Base-by-base conservation (phyloP, 352 stramenopile genomes). In the Phytophthora pini region DNA sequence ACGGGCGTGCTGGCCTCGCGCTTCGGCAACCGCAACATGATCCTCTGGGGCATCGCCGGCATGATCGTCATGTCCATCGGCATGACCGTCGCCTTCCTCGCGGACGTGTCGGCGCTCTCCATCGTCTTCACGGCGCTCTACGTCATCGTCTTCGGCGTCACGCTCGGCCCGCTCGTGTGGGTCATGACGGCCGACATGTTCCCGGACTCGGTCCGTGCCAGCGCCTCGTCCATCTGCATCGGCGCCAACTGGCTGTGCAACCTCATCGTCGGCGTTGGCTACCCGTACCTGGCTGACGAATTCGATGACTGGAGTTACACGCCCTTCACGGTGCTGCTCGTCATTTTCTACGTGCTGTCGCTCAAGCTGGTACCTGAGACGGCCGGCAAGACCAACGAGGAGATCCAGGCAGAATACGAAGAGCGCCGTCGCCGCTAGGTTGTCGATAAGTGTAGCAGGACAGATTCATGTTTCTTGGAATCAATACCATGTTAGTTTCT, bases 61-160 rank as follows among this genome's bases (percentile, higher is more conserved):
- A 20, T 20, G 17, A 20, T 20, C 17, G 27, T 89, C 26, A 76
- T 69, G 27, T 62, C 79, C 6, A 56, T 84, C 20, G 70, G 70
- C 39, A 76, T 89, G 56, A 85, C 77, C 4, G 54, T 90, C 27
- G 68, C 77, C 41, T 74, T 85, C 41, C 47, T 80, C 26, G 59
- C 70, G 40, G 56, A 79, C 31, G 31, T 78, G 29, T 68, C 67
- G 32, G 48, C 27, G 46, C 50, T 84, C 11, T 79, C 78, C 39
- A 68, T 87, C 51, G 51, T 74, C 39, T 83, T 87, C 63, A 84
- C 70, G 29, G 68, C 80, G 7, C 67, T 79, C 9, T 85, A 87
- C 45, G 69, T 87, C 36, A 66, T 60, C 20, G 61, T 68, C 4
- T 85, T 80, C n/a, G 69, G 66, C 11, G 48, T 83, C 15, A 83